Evolutionary conservation across 805 yeast species (phyloP).

Genomic region (Hanseniaspora hatyaiensis): DNA sequence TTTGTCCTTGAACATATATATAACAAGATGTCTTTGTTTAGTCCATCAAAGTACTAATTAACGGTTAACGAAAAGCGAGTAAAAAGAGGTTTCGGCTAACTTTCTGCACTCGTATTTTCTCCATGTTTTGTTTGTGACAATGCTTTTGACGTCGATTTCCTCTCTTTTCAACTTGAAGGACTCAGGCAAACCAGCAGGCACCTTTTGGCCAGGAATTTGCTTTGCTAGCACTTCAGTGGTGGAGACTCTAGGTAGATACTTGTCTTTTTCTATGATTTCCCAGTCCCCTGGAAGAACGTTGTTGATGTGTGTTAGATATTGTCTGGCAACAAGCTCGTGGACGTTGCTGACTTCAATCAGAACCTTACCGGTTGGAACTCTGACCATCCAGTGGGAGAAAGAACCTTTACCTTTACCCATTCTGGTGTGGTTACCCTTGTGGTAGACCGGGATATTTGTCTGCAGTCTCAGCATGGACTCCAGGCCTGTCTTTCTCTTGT

Average conservation of each 20-base stretch:
- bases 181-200: slow-evolving; percentile 15
- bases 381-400: slow-evolving; percentile 91
- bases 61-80: not conserved
- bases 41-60: too few relatives aligned
- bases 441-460: slow-evolving; percentile 80
- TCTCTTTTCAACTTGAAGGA: slow-evolving; percentile 7
- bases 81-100: slow-evolving; percentile 4
- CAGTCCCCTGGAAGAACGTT: slow-evolving; percentile 85
- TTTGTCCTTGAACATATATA: too few relatives aligned
- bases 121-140: slow-evolving; percentile 15
- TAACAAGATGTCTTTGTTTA: too few relatives aligned
- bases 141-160: slow-evolving; percentile 8
- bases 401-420: slow-evolving; percentile 99
- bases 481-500: slow-evolving; percentile 57
- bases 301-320: slow-evolving; percentile 80
- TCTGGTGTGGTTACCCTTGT: slow-evolving; percentile 96
- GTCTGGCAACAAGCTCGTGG: slow-evolving; percentile 83
- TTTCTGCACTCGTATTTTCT: slow-evolving; percentile 18
- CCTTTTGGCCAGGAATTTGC: slow-evolving; percentile 15
- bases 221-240: slow-evolving; percentile 10
- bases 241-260: slow-evolving; percentile 50
- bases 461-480: slow-evolving; percentile 61
- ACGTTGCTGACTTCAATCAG: slow-evolving; percentile 69
- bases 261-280: slow-evolving; percentile 59
- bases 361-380: slow-evolving; percentile 92